These are phyloP conservation scores for Trichoderma asperelloides DNA, from an alignment of 495 filamentous ascomycete genomes.

Conservation along the genomic window DNA sequence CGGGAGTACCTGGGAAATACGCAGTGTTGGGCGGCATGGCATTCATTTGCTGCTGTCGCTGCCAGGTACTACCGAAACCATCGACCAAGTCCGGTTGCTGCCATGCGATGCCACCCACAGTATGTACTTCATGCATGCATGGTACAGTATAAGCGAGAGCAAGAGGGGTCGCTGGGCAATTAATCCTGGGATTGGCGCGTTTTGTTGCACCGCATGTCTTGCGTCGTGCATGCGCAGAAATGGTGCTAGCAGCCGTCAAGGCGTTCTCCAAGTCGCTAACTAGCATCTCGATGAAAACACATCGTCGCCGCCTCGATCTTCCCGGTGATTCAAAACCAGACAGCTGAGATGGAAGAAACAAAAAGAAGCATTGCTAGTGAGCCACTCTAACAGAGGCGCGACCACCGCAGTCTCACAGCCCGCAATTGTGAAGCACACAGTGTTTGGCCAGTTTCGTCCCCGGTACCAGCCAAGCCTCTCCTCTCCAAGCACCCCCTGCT, in stretches of 20 bases:
- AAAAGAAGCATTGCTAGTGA: neutral
- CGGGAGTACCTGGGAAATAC: neutral
- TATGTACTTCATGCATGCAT: neutral
- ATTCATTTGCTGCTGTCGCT: neutral
- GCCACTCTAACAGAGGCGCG: neutral
- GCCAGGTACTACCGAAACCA: neutral
- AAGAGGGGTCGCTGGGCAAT: neutral
- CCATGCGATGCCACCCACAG: constrained; percentile 1
- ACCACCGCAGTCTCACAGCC: neutral
- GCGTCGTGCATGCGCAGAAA: neutral
- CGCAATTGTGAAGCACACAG: constrained; percentile 1
- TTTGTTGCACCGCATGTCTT: neutral
- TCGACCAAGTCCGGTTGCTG: neutral
- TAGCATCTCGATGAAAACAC: no score
- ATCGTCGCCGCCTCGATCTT: neutral
- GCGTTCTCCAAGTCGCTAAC: no score
- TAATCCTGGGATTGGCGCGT: neutral
- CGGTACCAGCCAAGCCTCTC: neutral
- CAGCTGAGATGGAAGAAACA: neutral
- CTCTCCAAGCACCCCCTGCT: no score
- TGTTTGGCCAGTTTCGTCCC: constrained; percentile 5
- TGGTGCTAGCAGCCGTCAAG: no score
- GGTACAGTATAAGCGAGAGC: neutral
- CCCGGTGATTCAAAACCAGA: neutral
- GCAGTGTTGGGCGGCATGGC: neutral